Conservation (phyloP, 352 stramenopile genomes). For the Globisporangium barbulae region DNA sequence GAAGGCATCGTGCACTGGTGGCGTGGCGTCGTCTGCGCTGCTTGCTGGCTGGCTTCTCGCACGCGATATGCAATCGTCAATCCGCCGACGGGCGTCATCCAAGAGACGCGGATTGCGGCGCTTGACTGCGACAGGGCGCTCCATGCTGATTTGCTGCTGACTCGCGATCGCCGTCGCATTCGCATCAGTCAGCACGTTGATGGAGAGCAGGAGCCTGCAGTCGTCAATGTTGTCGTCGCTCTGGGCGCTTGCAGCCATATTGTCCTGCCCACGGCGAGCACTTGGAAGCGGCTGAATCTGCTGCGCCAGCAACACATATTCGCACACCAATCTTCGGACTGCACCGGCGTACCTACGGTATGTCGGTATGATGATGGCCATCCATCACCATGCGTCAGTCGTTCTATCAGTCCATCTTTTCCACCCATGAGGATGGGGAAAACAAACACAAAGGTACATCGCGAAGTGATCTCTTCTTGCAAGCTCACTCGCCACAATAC, state of each 20-base stretch:
- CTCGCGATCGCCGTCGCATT: conserved; percentile 11
- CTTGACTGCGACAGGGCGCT: conserved; percentile 15
- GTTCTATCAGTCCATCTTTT: conserved; percentile 1
- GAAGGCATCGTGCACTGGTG: background rate
- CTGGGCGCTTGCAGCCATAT: background rate
- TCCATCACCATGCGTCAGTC: conserved; percentile 8
- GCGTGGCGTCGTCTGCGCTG: background rate
- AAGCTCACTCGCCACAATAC: background rate
- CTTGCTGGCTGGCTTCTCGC: background rate
- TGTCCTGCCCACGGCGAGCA: background rate
- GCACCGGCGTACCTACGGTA: conserved; percentile 9
- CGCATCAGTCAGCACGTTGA: conserved; percentile 8
- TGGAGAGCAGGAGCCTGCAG: conserved; percentile 11
- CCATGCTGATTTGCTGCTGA: conserved; percentile 15
- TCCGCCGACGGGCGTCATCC: background rate
- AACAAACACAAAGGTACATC: background rate
- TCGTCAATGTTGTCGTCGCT: background rate
- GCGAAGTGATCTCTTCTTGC: background rate
- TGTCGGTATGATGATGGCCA: background rate
- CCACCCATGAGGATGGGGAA: conserved; percentile 1
- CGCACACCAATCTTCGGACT: conserved; percentile 10
- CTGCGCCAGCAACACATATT: conserved; percentile 21
- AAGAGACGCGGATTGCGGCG: conserved; percentile 10
- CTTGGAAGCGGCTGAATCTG: conserved; percentile 11
- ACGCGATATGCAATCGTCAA: conserved; percentile 15